Base-by-base conservation (phyloP, 192 early-diverging fungal species). In the Backusella sp. region DNA sequence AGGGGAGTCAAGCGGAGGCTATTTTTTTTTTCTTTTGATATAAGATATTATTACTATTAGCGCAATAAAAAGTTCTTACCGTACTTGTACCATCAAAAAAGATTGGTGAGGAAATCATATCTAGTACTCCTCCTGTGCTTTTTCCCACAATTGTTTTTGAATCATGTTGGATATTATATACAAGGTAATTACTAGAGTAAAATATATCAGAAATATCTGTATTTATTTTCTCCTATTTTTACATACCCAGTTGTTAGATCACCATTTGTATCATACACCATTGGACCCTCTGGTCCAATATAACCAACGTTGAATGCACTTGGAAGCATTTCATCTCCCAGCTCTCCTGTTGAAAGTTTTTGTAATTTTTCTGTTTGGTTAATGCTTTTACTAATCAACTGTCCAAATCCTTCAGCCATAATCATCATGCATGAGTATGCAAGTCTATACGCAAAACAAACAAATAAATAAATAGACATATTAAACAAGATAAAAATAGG, bases 351-450 rank as follows among this genome's bases (percentile, higher is more conserved):
- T 8, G 81, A 74, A 2, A 87, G 72, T 36, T 78, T 72, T 11
- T 41, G 62, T 11, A 87, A 66, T 26, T 77, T 76, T 14, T 53
- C 35, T 15, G 77, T 69, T 15, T 70, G 34, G 59, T 82, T 76
- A 0, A 70, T 83, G 39, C 39, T 78, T 23, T 82, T 83, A 3
- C 70, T 67, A 0, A 84, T 67, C 6, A 83, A 77, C 19, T 79
- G 73, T 19, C 79, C 77, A 71, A 87, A 87, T 21, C 82, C 84
- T 17, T 78, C 36, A 12, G 84, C 86, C 80, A 87, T 80, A 6
- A 83, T 74, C 84, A 84, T 84, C 84, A 87, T 87, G 66, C 86
- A 87, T 0, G 84, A 87, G 56, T 87, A 87, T 4, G 84, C 86
- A 66, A 85, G 73, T 12, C 84, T 87, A 75, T 69, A 17, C 21